These are phyloP conservation scores for Beta corolliflora DNA, from an alignment of 179 eudicot species.

Conservation along the genomic window DNA sequence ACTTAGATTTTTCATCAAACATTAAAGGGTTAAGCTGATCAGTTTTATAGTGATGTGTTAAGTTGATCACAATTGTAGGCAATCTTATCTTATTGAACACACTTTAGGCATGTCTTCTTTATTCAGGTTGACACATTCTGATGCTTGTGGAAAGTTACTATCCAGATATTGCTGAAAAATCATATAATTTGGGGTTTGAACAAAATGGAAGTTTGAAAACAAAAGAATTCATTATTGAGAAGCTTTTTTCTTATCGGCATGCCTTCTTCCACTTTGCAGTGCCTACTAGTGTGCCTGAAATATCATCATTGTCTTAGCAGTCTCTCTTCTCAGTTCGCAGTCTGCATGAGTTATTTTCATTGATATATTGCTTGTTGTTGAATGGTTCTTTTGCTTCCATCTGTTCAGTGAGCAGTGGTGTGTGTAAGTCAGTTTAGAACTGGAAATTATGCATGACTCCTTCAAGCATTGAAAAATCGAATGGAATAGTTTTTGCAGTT, in stretches of 20 bases:
- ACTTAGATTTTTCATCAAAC: neutral
- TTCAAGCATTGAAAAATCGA: neutral
- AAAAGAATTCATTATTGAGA: neutral
- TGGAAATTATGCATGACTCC: neutral
- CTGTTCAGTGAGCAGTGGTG: neutral
- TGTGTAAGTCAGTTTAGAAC: neutral
- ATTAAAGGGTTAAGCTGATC: neutral
- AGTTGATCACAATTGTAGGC: neutral
- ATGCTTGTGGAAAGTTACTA: neutral
- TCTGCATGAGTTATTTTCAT: neutral
- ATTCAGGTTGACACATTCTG: neutral
- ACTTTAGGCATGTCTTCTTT: neutral
- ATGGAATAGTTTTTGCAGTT: neutral
- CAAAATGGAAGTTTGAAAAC: neutral
- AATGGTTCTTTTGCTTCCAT: neutral
- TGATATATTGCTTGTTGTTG: neutral
- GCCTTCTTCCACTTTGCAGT: neutral
- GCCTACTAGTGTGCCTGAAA: neutral
- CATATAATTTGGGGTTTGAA: neutral
- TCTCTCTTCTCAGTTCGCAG: neutral
- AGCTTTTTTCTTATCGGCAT: neutral
- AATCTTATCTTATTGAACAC: neutral
- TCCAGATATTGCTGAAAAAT: neutral
- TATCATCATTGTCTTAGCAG: neutral
- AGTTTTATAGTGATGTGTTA: neutral